Conservation (phyloP, 495 filamentous ascomycete genomes). For the Sphaerosporella brunnea region DNA sequence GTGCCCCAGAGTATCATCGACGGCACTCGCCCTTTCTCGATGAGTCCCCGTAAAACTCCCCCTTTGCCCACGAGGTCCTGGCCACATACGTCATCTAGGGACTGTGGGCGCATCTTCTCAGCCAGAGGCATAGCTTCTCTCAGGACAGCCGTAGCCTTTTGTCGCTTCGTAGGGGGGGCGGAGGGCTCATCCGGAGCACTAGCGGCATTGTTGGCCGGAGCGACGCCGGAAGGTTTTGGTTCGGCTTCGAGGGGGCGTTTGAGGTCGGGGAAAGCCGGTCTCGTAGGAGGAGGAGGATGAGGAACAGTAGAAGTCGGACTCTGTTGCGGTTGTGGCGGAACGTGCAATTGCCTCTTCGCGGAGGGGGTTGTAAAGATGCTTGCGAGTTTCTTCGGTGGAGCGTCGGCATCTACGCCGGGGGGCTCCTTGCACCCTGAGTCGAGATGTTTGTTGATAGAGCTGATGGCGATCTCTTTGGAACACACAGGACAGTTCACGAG, state of each 20-base stretch:
- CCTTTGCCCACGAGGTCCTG: constrained; percentile 76
- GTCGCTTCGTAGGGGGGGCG: constrained; percentile 39
- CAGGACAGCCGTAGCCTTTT: constrained; percentile 36
- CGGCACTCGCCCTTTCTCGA: constrained; percentile 71
- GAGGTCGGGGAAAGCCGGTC: neutral
- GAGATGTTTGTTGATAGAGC: constrained; percentile 77
- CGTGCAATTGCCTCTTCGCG: constrained; percentile 7
- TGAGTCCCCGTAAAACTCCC: constrained; percentile 74
- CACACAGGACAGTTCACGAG: constrained; percentile 82
- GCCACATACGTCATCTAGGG: constrained; percentile 70
- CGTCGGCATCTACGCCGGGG: neutral
- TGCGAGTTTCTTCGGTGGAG: neutral
- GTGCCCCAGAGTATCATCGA: constrained; percentile 93
- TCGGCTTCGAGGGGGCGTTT: neutral
- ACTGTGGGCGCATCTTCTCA: constrained; percentile 78
- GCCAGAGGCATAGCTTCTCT: constrained; percentile 66
- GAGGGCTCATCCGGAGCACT: constrained; percentile 5
- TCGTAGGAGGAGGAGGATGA: neutral
- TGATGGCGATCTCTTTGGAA: constrained; percentile 50
- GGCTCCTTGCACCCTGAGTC: constrained; percentile 57
- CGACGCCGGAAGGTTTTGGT: too few relatives aligned
- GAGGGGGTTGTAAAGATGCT: constrained; percentile 4
- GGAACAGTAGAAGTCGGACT: neutral
- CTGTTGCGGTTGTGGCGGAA: neutral
- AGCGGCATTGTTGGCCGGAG: too few relatives aligned